phyloP scores from a whole-genome alignment of 306 rosid species.

The Vigna unguiculata region DNA sequence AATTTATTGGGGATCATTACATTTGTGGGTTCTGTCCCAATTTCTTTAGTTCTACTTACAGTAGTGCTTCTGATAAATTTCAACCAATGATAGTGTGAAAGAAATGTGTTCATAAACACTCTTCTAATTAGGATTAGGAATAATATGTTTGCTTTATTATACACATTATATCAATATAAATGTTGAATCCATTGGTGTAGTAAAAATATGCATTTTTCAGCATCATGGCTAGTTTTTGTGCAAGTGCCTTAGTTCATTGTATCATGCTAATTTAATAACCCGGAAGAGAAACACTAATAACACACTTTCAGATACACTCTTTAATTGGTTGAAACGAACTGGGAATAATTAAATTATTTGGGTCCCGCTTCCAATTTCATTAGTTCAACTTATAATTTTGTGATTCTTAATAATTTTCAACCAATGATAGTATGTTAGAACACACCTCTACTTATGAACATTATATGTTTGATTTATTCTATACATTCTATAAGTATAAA shows the following conservation, averaged over 20 bases:
- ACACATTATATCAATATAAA: background rate
- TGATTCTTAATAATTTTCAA: background rate
- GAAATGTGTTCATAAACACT: background rate
- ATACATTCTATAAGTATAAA: background rate
- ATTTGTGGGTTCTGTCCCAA: background rate
- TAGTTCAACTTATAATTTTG: background rate
- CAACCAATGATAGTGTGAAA: background rate
- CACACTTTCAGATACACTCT: background rate
- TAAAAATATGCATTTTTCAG: background rate
- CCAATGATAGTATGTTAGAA: background rate
- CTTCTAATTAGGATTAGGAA: background rate
- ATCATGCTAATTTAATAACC: conserved; percentile 6
- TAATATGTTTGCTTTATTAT: background rate
- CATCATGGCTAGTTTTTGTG: background rate
- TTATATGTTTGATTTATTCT: background rate
- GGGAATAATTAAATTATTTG: background rate
- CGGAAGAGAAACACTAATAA: background rate
- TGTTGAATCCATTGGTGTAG: conserved; percentile 2
- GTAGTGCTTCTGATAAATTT: background rate
- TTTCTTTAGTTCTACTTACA: background rate
- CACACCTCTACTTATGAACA: background rate
- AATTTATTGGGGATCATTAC: background rate
- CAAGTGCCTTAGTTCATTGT: conserved; percentile 3
- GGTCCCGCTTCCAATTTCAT: background rate
- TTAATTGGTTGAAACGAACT: background rate